A percentile compares a stretch with the other conserved stretches of the same genome.
Evolutionary conservation across 2,329 filamentous ascomycete genomes (phyloP).

Genomic region (Akanthomyces dipterigenus): DNA sequence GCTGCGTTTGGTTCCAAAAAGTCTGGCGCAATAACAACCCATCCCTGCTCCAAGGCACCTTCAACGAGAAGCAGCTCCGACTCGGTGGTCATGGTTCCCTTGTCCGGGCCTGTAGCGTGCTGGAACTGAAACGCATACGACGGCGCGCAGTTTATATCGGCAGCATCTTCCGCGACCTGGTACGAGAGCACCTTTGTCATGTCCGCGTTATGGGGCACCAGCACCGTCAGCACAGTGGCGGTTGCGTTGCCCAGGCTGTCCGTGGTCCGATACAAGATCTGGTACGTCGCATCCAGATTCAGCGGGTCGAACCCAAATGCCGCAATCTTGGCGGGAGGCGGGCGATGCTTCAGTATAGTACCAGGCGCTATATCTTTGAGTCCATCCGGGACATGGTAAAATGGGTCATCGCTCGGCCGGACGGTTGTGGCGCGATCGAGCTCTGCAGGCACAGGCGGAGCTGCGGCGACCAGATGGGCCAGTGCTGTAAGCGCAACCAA

Average conservation of each 20-base stretch:
- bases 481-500: not conserved
- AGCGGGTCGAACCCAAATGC: constrained; percentile 15
- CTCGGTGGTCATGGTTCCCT: constrained; percentile 27
- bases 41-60: constrained; percentile 32
- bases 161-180: constrained; percentile 34
- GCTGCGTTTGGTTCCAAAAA: constrained; percentile 37
- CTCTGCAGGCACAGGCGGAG: not conserved
- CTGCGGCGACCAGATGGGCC: not conserved
- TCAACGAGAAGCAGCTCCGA: constrained; percentile 19
- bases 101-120: constrained; percentile 22
- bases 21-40: constrained; percentile 42
- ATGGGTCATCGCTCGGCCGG: constrained; percentile 19
- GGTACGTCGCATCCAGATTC: constrained; percentile 18
- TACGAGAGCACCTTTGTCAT: constrained; percentile 31
- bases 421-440: not conserved
- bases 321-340: constrained; percentile 17
- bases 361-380: constrained; percentile 15
- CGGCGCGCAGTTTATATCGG: constrained; percentile 28
- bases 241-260: constrained; percentile 29
- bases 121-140: constrained; percentile 20
- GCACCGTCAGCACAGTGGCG: constrained; percentile 31
- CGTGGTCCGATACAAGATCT: constrained; percentile 35
- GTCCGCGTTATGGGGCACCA: constrained; percentile 28
- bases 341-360: constrained; percentile 18
- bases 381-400: constrained; percentile 18